phyloP scores from a whole-genome alignment of 352 stramenopile species.

The Bremia lactucae region DNA sequence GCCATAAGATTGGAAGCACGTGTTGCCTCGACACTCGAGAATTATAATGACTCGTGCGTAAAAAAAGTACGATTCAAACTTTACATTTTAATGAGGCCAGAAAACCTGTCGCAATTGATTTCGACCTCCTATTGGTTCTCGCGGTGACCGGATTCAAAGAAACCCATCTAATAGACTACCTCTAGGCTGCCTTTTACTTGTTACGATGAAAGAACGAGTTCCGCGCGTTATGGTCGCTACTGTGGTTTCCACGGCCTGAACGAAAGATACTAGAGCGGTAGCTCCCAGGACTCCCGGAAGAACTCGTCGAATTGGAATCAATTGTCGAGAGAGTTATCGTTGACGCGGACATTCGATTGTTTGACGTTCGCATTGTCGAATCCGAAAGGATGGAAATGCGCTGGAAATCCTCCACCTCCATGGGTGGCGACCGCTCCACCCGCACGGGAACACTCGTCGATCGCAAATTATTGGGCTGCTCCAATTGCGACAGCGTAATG shows the following conservation, averaged over 20 bases:
- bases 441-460: slow-evolving; percentile 4
- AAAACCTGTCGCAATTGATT: too few species aligned
- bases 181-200: slow-evolving; percentile 17
- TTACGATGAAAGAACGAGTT: slow-evolving; percentile 62
- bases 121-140: too few species aligned
- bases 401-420: slow-evolving; percentile 60
- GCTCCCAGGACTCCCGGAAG: slow-evolving; percentile 27
- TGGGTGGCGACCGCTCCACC: slow-evolving; percentile 24
- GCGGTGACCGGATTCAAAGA: too few species aligned
- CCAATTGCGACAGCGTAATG: slow-evolving; percentile 67
- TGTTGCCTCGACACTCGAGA: slow-evolving; percentile 6
- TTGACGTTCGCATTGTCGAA: slow-evolving; percentile 22
- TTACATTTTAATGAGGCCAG: too few species aligned
- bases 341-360: slow-evolving; percentile 33
- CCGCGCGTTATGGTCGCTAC: slow-evolving; percentile 22
- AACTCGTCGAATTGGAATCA: slow-evolving; percentile 29
- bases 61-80: too few species aligned
- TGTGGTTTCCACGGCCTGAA: slow-evolving; percentile 31
- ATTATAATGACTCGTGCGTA: slow-evolving; percentile 6
- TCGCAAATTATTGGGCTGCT: slow-evolving; percentile 16
- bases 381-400: slow-evolving; percentile 58
- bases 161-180: slow-evolving; percentile 13
- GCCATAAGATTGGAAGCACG: too few species aligned
- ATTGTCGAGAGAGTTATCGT: slow-evolving; percentile 45
- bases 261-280: slow-evolving; percentile 44